Conservation (phyloP, 148 eudicot species). For the Cornus controversa region DNA sequence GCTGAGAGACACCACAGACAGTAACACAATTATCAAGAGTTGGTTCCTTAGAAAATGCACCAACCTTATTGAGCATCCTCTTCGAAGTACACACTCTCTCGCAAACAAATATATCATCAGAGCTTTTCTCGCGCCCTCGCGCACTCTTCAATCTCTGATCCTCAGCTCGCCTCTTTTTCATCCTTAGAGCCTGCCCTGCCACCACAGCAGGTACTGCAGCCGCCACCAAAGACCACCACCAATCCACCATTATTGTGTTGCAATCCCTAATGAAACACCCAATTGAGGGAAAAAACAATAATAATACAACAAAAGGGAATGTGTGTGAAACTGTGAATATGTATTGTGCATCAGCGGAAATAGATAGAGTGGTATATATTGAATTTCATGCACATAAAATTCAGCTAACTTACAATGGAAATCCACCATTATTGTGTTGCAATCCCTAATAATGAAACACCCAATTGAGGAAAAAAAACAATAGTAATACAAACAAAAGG, state of each 20-base stretch:
- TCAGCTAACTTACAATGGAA: too few relatives aligned
- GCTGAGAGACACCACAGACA: slow-evolving; percentile 29
- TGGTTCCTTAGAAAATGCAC: slow-evolving; percentile 26
- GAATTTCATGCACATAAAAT: too few relatives aligned
- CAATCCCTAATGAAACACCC: background rate
- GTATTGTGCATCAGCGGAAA: too few relatives aligned
- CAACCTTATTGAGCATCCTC: slow-evolving; percentile 32
- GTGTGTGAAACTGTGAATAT: too few relatives aligned
- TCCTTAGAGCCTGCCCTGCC: slow-evolving; percentile 26
- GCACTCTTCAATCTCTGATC: slow-evolving; percentile 30
- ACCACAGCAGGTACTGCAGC: slow-evolving; percentile 21
- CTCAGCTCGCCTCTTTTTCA: slow-evolving; percentile 21
- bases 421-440: too few relatives aligned
- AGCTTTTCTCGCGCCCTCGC: slow-evolving; percentile 23
- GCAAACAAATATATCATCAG: slow-evolving; percentile 29
- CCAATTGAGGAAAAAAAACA: too few relatives aligned
- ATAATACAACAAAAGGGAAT: too few relatives aligned
- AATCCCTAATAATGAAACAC: too few relatives aligned
- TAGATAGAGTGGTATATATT: too few relatives aligned
- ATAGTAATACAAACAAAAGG: too few relatives aligned
- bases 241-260: slow-evolving; percentile 21
- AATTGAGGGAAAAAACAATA: background rate
- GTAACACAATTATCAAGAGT: slow-evolving; percentile 26
- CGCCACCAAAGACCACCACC: slow-evolving; percentile 27
- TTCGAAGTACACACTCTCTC: slow-evolving; percentile 31